phyloP scores from a whole-genome alignment of 495 filamentous ascomycete species.

The Aspergillus campestris region DNA sequence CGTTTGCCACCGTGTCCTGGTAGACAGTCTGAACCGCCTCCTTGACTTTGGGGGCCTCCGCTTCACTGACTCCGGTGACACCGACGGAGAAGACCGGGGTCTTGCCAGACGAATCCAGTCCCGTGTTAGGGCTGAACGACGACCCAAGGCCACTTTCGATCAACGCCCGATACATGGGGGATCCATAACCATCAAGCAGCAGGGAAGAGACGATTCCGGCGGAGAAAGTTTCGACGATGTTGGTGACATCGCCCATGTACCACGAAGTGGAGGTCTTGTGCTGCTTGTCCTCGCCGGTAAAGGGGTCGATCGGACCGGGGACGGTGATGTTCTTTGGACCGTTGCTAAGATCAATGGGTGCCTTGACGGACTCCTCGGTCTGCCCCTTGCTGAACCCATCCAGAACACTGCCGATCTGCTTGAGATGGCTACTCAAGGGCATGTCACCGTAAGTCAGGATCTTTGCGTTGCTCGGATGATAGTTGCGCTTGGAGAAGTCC shows the following conservation, averaged over 20 bases:
- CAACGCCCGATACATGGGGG: slow-evolving; percentile 82
- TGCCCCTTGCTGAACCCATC: slow-evolving; percentile 58
- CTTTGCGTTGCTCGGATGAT: slow-evolving; percentile 94
- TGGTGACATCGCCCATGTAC: slow-evolving; percentile 72
- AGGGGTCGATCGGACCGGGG: slow-evolving; percentile 77
- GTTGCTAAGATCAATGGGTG: slow-evolving; percentile 60
- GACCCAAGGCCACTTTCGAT: slow-evolving; percentile 87
- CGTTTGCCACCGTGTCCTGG: slow-evolving; percentile 52
- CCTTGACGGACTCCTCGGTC: slow-evolving; percentile 63
- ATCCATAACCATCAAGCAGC: slow-evolving; percentile 88
- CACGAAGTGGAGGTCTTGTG: slow-evolving; percentile 90
- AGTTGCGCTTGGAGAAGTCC: slow-evolving; percentile 81
- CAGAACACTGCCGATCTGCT: slow-evolving; percentile 65
- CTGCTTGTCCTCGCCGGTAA: slow-evolving; percentile 77
- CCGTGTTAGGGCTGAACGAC: slow-evolving; percentile 90
- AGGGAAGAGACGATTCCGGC: slow-evolving; percentile 71
- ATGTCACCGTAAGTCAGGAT: slow-evolving; percentile 93
- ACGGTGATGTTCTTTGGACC: slow-evolving; percentile 63
- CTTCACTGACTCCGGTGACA: slow-evolving; percentile 72
- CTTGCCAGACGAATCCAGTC: slow-evolving; percentile 70
- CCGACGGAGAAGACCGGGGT: slow-evolving; percentile 83
- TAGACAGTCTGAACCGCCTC: slow-evolving; percentile 61
- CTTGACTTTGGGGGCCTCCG: slow-evolving; percentile 69
- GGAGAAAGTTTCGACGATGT: slow-evolving; percentile 82
- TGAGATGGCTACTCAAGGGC: slow-evolving; percentile 69